phyloP scores from a whole-genome alignment of 2,329 filamentous ascomycete genomes.

The Penicillium decumbens region DNA sequence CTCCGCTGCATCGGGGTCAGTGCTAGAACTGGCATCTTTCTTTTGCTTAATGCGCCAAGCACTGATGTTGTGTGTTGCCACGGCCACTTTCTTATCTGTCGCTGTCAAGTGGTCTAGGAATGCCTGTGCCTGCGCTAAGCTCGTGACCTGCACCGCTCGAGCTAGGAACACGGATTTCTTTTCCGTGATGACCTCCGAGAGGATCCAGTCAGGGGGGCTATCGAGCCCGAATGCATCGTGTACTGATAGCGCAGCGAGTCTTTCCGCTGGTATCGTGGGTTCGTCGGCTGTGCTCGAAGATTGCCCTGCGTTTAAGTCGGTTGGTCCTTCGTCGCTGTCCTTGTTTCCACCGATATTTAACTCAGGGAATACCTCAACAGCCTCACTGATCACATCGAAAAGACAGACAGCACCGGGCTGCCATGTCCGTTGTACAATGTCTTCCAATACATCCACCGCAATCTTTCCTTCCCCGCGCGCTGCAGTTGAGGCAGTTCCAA shows the following conservation, averaged over 20 bases:
- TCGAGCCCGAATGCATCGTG: conserved; percentile 30
- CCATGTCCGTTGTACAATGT: conserved; percentile 64
- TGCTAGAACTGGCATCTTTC: conserved; percentile 10
- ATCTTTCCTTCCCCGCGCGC: conserved; percentile 66
- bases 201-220: conserved; percentile 59
- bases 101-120: conserved; percentile 72
- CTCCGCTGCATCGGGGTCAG: conserved; percentile 44
- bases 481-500: conserved; percentile 74
- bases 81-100: conserved; percentile 77
- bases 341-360: conserved; percentile 43
- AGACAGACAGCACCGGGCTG: conserved; percentile 73
- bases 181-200: conserved; percentile 70
- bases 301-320: conserved; percentile 1
- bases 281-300: conserved; percentile 3
- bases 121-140: conserved; percentile 63
- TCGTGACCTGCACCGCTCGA: conserved; percentile 65
- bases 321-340: conserved; percentile 9
- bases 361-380: conserved; percentile 50
- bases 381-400: conserved; percentile 80
- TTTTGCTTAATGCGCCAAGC: conserved; percentile 73
- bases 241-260: conserved; percentile 26
- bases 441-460: conserved; percentile 64
- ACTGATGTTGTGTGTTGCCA: conserved; percentile 90
- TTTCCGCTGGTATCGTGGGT: conserved; percentile 10
- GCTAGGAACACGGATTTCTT: conserved; percentile 86